Evolutionary conservation across 1,284 basidiomycete species (phyloP).

Genomic region (Trametes sp.): DNA sequence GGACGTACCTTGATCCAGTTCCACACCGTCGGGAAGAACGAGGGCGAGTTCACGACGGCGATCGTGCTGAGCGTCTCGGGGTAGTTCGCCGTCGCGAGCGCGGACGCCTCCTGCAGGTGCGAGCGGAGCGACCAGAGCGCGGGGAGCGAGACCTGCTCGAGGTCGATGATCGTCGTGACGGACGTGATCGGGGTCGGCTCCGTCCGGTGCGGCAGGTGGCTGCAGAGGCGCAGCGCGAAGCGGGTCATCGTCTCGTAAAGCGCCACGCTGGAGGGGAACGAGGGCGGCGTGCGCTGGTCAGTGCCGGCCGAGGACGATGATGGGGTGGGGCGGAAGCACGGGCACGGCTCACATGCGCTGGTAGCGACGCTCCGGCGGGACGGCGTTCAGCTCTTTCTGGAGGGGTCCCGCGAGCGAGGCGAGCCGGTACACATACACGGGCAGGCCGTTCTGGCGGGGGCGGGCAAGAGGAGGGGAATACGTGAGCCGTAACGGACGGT

Average conservation of each 20-base stretch:
- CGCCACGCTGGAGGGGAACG: slow-evolving; percentile 47
- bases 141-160: slow-evolving; percentile 63
- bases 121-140: slow-evolving; percentile 72
- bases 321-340: slow-evolving; percentile 18
- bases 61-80: slow-evolving; percentile 75
- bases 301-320: not conserved
- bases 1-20: slow-evolving; percentile 73
- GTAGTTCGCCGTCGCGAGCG: slow-evolving; percentile 79
- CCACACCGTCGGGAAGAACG: slow-evolving; percentile 82
- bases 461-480: not conserved
- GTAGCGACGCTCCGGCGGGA: slow-evolving; percentile 62
- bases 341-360: slow-evolving; percentile 69
- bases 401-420: slow-evolving; percentile 59
- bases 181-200: slow-evolving; percentile 65
- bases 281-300: slow-evolving; percentile 11
- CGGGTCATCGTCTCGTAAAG: slow-evolving; percentile 73
- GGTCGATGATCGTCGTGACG: slow-evolving; percentile 78
- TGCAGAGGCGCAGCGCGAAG: slow-evolving; percentile 71
- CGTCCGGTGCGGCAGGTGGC: slow-evolving; percentile 63
- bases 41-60: slow-evolving; percentile 76
- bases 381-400: slow-evolving; percentile 65
- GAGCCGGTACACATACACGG: slow-evolving; percentile 76
- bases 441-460: slow-evolving; percentile 64
- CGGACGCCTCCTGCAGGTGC: slow-evolving; percentile 78
- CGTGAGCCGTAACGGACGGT: not conserved